Percentiles rank a stretch among this genome's conserved stretches.
Evolutionary conservation across 208 protist species (phyloP).

Genomic region (Tritrichomonas musculus): DNA sequence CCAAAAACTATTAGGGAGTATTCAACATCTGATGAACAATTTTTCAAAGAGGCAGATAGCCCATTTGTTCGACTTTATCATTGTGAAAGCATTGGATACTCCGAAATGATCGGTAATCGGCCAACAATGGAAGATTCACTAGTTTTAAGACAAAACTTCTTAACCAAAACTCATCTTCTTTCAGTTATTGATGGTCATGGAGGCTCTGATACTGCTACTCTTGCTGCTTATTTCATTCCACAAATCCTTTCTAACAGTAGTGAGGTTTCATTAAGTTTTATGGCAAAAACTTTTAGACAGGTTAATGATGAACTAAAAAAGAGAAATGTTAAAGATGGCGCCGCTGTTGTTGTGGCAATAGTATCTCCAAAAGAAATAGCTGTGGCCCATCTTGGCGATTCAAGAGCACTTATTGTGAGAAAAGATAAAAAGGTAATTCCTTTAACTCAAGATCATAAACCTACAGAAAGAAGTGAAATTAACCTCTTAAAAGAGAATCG

Average conservation of each 20-base stretch:
- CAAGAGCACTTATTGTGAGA: background rate
- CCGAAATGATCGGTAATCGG: background rate
- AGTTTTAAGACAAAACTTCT: background rate
- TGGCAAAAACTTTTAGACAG: background rate
- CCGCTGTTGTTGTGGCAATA: background rate
- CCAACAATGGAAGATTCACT: background rate
- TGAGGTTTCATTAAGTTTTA: background rate
- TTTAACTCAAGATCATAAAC: constrained; percentile 1
- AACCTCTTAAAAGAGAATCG: background rate
- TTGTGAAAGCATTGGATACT: background rate
- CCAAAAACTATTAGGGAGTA: background rate
- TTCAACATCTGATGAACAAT: background rate
- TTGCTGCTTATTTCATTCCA: background rate
- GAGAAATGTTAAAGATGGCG: background rate
- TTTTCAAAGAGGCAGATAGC: background rate
- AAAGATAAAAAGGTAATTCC: background rate
- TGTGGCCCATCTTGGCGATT: constrained; percentile 1
- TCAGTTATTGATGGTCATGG: background rate
- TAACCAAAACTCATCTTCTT: background rate
- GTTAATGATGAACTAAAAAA: background rate
- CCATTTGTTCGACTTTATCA: background rate
- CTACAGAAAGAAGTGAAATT: background rate
- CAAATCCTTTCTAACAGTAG: background rate
- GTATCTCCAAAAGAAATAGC: background rate
- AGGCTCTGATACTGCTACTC: background rate